Conservation (phyloP, 208 protist genomes). For the Vickermania ingenoplastis region DNA sequence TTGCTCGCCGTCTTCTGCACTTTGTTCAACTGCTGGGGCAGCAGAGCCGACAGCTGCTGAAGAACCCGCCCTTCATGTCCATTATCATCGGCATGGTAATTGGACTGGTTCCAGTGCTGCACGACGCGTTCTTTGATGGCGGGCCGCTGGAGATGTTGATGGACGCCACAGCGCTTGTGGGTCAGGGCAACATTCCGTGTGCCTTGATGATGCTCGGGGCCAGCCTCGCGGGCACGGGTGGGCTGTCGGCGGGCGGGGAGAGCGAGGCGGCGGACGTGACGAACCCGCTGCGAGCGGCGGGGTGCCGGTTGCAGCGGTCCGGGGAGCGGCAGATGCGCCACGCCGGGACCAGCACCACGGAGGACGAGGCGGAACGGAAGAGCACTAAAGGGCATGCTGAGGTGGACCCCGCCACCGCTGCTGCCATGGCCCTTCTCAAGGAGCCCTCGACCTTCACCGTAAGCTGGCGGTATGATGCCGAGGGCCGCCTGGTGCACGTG, state of each 20-base stretch:
- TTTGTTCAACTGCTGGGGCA: background rate
- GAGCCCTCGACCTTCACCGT: background rate
- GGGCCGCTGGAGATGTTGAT: constrained; percentile 51
- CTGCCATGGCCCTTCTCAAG: background rate
- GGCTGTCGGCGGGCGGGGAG: background rate
- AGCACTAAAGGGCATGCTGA: background rate
- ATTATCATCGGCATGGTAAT: constrained; percentile 57
- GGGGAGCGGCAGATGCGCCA: constrained; percentile 28
- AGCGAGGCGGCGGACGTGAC: background rate
- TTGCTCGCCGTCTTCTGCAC: background rate
- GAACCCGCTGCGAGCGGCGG: background rate
- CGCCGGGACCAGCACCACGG: constrained; percentile 57
- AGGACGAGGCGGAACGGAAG: background rate
- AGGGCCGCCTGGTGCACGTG: background rate
- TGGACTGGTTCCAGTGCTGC: constrained; percentile 47
- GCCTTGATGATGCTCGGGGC: constrained; percentile 70
- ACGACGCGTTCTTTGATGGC: constrained; percentile 38
- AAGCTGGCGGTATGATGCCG: background rate
- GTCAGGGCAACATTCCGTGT: constrained; percentile 51
- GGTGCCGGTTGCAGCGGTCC: background rate
- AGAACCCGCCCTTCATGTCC: constrained; percentile 56
- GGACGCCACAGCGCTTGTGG: constrained; percentile 40
- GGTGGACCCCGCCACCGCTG: background rate
- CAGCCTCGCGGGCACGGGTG: constrained; percentile 37
- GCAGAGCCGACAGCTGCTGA: constrained; percentile 12